Evolutionary conservation across 345 rosid species (phyloP), one percentile per base, ranked within the genome.

Genomic region (Gossypium turneri): DNA sequence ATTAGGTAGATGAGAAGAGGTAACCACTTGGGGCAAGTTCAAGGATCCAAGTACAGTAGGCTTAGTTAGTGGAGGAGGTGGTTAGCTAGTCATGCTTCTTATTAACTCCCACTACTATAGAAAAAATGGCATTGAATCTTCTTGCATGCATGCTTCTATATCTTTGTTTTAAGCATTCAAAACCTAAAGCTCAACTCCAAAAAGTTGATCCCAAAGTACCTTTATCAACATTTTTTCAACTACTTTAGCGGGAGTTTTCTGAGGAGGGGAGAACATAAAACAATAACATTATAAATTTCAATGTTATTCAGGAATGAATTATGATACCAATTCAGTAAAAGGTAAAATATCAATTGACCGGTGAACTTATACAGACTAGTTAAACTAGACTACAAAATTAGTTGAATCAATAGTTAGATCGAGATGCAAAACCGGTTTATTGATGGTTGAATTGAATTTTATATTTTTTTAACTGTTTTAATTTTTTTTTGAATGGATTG

Each of bases 11-110:
- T 6, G 34, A n/a, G 29, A 75, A 72, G 72, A 25, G 24, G 70
- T 58, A 82, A 73, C 74, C 80, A 61, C 86, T 78, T 78, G 83
- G 93, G 90, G 88, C 92, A 87, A 83, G 86, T 92, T 88, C 89
- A 90, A 86, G 79, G 88, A 86, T 82, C 85, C 87, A 80, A 59
- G 63, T 73, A 73, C 48, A 41, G 82, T 78, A 79, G 82, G 67
- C 62, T 73, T 79, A 73, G 75, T 76, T 71, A 82, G 83, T 81
- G 63, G 38, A 59, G n/a, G 9, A 11, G 63, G 52, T 51, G 75
- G 80, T 80, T 76, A 60, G 77, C 60, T 67, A 45, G 56, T 64
- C 79, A 17, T 4, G 25, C 22, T 38, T 55, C 51, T 47, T 56
- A 63, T 25, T 69, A 57, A 51, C 44, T 71, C 67, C 51, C 76